These are phyloP conservation scores for Lactarius pseudohatsudake DNA, from an alignment of 768 basidiomycete genomes.

Conservation along the genomic window DNA sequence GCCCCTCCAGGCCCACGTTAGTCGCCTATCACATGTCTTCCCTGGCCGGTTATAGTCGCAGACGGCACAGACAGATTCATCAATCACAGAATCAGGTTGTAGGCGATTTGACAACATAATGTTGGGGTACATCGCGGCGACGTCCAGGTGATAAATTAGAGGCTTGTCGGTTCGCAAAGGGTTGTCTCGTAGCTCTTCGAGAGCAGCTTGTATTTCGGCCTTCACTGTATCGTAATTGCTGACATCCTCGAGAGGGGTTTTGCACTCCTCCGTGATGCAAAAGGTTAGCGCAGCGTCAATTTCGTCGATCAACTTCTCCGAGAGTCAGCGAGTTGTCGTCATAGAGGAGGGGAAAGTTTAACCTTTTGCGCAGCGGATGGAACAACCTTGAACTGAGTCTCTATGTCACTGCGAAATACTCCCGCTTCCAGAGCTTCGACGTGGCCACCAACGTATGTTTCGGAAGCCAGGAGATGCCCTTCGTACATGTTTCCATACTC, in stretches of 20 bases:
- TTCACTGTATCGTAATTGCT: conserved; percentile 96
- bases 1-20: conserved; percentile 99
- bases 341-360: conserved; percentile 14
- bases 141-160: conserved; percentile 97
- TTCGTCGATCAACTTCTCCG: conserved; percentile 79
- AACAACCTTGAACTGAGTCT: conserved; percentile 92
- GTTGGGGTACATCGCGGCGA: conserved; percentile 99
- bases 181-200: conserved; percentile 89
- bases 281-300: conserved; percentile 91
- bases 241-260: conserved; percentile 75
- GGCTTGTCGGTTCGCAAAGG: conserved; percentile 89
- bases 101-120: conserved; percentile 99
- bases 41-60: conserved; percentile 98
- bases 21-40: conserved; percentile 88
- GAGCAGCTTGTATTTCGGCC: conserved; percentile 64
- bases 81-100: conserved; percentile 96
- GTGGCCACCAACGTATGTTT: conserved; percentile 98
- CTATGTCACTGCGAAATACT: conserved; percentile 95
- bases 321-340: conserved; percentile 13
- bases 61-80: conserved; percentile 94
- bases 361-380: conserved; percentile 86
- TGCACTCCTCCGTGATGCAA: conserved; percentile 83
- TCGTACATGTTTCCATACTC: conserved; percentile 89
- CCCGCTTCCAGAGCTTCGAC: conserved; percentile 98
- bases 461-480: conserved; percentile 93